Evolutionary conservation across 495 filamentous ascomycete genomes (phyloP).

Genomic region (Penicillium psychrofluorescens): DNA sequence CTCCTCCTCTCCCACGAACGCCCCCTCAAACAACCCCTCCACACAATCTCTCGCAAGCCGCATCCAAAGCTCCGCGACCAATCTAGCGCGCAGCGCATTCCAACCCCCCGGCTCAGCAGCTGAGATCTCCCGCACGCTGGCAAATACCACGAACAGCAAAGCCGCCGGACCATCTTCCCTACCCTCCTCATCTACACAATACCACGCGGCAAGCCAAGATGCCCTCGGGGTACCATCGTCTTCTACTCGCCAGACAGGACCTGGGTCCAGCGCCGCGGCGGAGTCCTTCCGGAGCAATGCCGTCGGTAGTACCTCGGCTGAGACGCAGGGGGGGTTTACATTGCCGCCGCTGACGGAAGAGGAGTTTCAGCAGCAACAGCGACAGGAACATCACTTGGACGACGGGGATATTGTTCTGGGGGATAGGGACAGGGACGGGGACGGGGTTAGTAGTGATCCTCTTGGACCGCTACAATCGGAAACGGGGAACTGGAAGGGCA

Average conservation of each 20-base stretch:
- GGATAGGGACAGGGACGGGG: conserved; percentile 1
- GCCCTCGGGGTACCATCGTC: background rate
- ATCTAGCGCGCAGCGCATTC: conserved; percentile 27
- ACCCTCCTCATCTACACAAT: conserved; percentile 6
- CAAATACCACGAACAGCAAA: conserved; percentile 18
- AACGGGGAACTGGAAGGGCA: conserved; percentile 24
- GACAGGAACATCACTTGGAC: too few species aligned
- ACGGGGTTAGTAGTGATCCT: background rate
- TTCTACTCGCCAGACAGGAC: background rate
- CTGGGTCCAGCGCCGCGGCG: background rate
- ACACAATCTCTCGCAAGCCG: conserved; percentile 24
- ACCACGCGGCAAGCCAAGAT: conserved; percentile 2
- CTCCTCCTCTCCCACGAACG: background rate
- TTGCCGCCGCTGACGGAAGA: conserved; percentile 20
- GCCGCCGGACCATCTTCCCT: conserved; percentile 9
- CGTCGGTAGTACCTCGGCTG: background rate
- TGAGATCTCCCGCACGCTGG: conserved; percentile 20
- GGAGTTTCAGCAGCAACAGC: conserved; percentile 15
- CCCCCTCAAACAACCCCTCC: conserved; percentile 1
- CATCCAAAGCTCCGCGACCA: conserved; percentile 32
- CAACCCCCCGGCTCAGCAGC: conserved; percentile 8
- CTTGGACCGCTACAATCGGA: background rate
- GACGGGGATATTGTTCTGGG: background rate
- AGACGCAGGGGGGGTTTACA: conserved; percentile 12
- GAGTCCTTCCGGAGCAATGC: conserved; percentile 13